Evolutionary conservation across 2,329 filamentous ascomycete genomes (phyloP).

Genomic region (Hypocreales sp.): DNA sequence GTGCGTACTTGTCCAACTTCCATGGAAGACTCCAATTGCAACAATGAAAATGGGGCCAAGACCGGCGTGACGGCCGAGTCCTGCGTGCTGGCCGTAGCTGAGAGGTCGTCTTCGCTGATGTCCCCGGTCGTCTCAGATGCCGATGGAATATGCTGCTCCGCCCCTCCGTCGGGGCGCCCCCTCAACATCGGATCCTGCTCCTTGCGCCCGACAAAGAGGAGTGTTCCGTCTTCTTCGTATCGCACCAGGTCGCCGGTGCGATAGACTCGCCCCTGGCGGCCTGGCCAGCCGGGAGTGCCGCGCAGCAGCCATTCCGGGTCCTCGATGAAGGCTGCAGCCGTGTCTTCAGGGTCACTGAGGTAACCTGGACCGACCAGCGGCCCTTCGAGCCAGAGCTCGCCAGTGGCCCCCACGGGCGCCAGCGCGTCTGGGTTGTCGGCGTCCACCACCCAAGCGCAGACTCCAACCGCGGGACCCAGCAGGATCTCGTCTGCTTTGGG

Average conservation of each 20-base stretch:
- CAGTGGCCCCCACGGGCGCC: constrained; percentile 5
- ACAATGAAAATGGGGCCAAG: too few species aligned
- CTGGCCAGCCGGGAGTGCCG: background rate
- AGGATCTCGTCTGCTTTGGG: background rate
- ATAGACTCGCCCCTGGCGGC: constrained; percentile 16
- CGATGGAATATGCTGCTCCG: too few species aligned
- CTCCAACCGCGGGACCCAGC: constrained; percentile 2
- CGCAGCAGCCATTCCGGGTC: constrained; percentile 2
- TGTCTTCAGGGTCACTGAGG: constrained; percentile 5
- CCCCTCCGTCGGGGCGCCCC: too few species aligned
- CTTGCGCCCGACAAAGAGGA: constrained; percentile 29
- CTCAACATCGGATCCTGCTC: too few species aligned
- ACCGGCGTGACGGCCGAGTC: too few species aligned
- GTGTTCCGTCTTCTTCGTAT: constrained; percentile 16
- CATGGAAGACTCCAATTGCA: constrained; percentile 1
- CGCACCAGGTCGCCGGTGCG: constrained; percentile 30
- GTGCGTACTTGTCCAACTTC: constrained; percentile 1
- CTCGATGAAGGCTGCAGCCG: constrained; percentile 9
- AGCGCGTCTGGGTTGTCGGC: constrained; percentile 5
- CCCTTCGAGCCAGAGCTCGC: constrained; percentile 8
- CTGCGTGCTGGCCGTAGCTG: too few species aligned
- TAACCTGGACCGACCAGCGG: constrained; percentile 8
- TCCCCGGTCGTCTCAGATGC: too few species aligned
- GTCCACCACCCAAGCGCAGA: constrained; percentile 6
- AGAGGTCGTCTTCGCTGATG: too few species aligned